phyloP scores from a whole-genome alignment of 768 basidiomycete genomes.

The Lentinula lateritia region DNA sequence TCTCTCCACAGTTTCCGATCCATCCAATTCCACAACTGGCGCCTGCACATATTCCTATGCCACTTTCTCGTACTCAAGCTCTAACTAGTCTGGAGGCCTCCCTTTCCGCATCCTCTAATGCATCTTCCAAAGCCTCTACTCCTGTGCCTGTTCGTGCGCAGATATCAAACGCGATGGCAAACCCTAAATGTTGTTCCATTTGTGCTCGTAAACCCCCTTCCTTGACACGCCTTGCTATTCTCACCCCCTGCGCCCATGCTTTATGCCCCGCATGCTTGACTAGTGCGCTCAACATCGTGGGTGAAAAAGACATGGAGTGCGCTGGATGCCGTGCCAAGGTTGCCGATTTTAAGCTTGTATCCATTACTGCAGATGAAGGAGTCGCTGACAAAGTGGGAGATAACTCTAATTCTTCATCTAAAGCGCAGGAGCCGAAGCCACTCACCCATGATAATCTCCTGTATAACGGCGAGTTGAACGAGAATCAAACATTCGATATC shows the following conservation, averaged over 20 bases:
- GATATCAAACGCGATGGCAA: neutral
- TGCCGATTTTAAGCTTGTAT: conserved; percentile 57
- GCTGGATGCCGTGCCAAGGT: conserved; percentile 72
- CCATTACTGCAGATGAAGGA: conserved; percentile 5
- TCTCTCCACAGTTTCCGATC: conserved; percentile 27
- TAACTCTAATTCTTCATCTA: no score
- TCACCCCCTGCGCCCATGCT: conserved; percentile 71
- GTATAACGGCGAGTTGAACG: neutral
- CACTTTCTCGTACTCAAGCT: conserved; percentile 10
- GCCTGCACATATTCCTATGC: conserved; percentile 2
- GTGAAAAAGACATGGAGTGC: conserved; percentile 85
- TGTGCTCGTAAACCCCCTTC: conserved; percentile 36
- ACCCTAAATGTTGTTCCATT: conserved; percentile 50
- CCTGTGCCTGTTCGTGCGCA: neutral
- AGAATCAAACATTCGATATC: neutral
- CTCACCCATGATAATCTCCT: neutral
- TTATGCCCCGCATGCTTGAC: conserved; percentile 80
- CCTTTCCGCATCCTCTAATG: conserved; percentile 15
- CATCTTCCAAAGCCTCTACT: conserved; percentile 10
- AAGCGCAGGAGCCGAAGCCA: neutral
- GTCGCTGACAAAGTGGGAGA: neutral
- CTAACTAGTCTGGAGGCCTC: neutral
- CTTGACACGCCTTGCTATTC: conserved; percentile 49
- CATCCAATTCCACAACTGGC: conserved; percentile 19
- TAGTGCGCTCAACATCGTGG: conserved; percentile 83